Evolutionary conservation across 805 yeast species (phyloP), one percentile per base, ranked within the genome.

Genomic region (Metschnikowia borealis): DNA sequence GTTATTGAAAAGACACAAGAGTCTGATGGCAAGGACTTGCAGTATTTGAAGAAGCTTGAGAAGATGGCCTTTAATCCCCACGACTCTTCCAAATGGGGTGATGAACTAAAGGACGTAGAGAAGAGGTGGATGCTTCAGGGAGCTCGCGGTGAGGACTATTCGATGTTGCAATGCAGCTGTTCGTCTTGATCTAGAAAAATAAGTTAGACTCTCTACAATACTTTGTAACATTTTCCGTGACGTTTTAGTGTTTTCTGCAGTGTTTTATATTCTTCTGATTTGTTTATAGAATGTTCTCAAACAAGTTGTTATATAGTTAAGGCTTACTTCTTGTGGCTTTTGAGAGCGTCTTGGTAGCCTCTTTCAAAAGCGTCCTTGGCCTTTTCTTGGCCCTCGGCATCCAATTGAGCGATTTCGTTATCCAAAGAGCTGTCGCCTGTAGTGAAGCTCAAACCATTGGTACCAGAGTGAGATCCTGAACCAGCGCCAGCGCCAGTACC

Each of bases 121-220:
- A 50, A 65, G 5, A 69, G 65, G 49, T 84, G 89, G 89, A 46
- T 73, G 38, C 48, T 64, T 23, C 77, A 69, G 49, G 79, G 81
- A 11, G 81, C 78, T 32, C 77, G 71, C 7, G 81, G 81, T 2
- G 76, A 72, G 7, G 73, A 73, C 1, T 76, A 73, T 49, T 71
- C 82, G 20, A 89, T 87, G 85, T 66, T 77, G 38, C 90, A 84
- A 61, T 85, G 92, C 62, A 81, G 90, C 42, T 90, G 97, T 64
- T 80, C 89, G 1, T 56, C 60, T 3, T 54, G 42, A 35, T 8
- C 13, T 2, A 15, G 36, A 14, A n/a, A n/a, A 10, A 26, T 26
- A 26, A 26, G 11, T 26, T 10, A 26, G 29, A 26, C 29, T 26
- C 8, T 26, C 29, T 26, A 26, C 11, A 26, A 8, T 8, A 2